These are phyloP conservation scores for Solanum dulcamara DNA, from an alignment of 257 asterid species.

Conservation along the genomic window DNA sequence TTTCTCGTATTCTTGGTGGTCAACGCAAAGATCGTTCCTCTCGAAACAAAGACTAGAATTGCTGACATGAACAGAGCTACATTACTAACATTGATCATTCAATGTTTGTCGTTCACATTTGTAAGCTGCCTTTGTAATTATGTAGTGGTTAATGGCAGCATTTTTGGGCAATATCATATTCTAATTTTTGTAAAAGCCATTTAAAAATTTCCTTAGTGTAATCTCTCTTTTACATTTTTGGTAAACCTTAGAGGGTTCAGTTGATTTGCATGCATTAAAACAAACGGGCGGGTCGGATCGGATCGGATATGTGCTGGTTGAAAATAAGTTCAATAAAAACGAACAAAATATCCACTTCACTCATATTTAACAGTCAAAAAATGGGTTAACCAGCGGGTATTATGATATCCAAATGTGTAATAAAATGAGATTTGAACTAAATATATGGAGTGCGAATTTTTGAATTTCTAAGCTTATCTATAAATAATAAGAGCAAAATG, in stretches of 20 bases:
- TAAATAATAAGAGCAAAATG: no score
- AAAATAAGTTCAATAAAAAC: no score
- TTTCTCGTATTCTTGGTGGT: conserved; percentile 94
- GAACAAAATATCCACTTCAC: no score
- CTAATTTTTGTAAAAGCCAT: background rate
- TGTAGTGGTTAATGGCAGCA: background rate
- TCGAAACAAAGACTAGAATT: conserved; percentile 63
- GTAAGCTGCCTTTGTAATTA: conserved; percentile 1
- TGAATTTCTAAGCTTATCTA: no score
- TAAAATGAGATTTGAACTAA: no score
- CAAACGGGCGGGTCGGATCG: background rate
- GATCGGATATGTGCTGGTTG: background rate
- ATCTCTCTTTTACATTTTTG: background rate
- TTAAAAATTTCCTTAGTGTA: background rate
- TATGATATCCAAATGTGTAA: no score
- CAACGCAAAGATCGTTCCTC: conserved; percentile 82
- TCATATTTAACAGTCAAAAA: no score
- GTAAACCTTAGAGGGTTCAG: background rate
- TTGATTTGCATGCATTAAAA: background rate
- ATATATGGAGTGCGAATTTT: no score
- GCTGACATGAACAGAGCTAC: background rate
- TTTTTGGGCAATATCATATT: background rate
- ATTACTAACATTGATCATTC: background rate
- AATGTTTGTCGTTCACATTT: background rate
- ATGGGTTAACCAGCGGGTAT: no score